Evolutionary conservation across 441 rosid genomes (phyloP), one percentile per base, ranked within the genome.

Genomic region (Omphalea diandra): DNA sequence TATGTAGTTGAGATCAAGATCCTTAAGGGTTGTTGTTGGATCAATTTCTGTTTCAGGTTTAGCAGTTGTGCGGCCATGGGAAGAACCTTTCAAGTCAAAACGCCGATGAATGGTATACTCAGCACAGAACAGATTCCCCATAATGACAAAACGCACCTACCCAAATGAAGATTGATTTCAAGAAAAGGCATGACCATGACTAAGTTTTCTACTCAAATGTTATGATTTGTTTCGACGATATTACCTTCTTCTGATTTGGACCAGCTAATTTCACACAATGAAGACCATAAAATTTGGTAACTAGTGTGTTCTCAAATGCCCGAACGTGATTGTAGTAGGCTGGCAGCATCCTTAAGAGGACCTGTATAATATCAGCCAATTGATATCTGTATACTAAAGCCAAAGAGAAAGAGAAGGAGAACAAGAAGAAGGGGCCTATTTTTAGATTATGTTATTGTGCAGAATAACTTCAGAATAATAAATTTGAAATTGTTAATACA

Each of bases 31-130:
- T 33, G 92, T 87, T 41, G 88, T 85, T 54, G 93, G 83, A 73
- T 95, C 98, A n/a, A 95, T 86, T 71, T 86, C 96, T 58, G 97
- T 71, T 75, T 93, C 95, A 10, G 97, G 88, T 79, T 88, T 95
- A 68, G 90, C 80, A 5, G 97, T 95, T 33, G 82, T 82, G 2
- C 98, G 97, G 65, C 99, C 99, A 72, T 90, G 98, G 62, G 97
- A 92, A 27, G 99, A 92, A 63, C 99, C 99, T 85, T 95, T 95
- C 70, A 95, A 84, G 76, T 95, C 99, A 27, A 95, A 95, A 22
- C 96, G 90, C 60, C 98, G 85, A 77, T 93, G 98, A 54, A 93
- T 89, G 31, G 84, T 78, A 80, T 85, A 81, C 68, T 84, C 90
- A 33, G 96, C 80, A 76, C 97, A 87, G 78, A 93, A 92, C 67